These are phyloP conservation scores for Rhizopogon rudus DNA, from an alignment of 768 basidiomycete species.

Conservation along the genomic window DNA sequence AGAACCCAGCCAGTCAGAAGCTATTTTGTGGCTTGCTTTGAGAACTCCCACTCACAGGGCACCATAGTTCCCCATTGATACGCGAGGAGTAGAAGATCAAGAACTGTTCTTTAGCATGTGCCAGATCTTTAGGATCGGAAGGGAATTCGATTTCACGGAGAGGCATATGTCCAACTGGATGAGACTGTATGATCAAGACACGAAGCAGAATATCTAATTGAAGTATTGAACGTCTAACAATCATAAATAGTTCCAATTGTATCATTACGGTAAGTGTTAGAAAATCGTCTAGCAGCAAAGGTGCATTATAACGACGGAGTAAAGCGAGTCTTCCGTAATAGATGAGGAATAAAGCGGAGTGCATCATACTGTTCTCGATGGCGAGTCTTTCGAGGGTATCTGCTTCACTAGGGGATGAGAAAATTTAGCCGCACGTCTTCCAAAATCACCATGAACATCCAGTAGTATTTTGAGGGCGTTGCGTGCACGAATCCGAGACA, in stretches of 20 bases:
- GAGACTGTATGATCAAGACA: not conserved
- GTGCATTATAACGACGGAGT: not conserved
- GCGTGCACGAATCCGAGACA: constrained; percentile 85
- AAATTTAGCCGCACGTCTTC: constrained; percentile 45
- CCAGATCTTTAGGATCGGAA: constrained; percentile 31
- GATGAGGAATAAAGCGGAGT: not conserved
- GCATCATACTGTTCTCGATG: constrained; percentile 16
- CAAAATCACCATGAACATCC: constrained; percentile 89
- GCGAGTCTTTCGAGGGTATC: constrained; percentile 5
- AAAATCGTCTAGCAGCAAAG: not conserved
- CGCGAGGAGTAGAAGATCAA: constrained; percentile 71
- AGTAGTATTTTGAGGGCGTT: constrained; percentile 92
- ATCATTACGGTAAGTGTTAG: not conserved
- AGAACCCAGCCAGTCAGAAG: not conserved
- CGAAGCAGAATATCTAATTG: not conserved
- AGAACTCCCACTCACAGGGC: constrained; percentile 44
- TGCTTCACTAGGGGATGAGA: constrained; percentile 16
- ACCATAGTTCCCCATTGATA: constrained; percentile 62
- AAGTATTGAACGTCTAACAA: not conserved
- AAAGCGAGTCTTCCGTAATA: not conserved
- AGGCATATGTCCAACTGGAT: constrained; percentile 39
- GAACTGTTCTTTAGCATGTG: constrained; percentile 42
- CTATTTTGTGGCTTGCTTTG: not conserved
- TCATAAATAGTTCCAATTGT: not conserved
- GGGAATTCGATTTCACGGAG: constrained; percentile 34